Percentiles rank a stretch among this genome's conserved stretches.
Evolutionary conservation across 768 basidiomycete species (phyloP).

Genomic region (Pleurotus citrinopileatus): DNA sequence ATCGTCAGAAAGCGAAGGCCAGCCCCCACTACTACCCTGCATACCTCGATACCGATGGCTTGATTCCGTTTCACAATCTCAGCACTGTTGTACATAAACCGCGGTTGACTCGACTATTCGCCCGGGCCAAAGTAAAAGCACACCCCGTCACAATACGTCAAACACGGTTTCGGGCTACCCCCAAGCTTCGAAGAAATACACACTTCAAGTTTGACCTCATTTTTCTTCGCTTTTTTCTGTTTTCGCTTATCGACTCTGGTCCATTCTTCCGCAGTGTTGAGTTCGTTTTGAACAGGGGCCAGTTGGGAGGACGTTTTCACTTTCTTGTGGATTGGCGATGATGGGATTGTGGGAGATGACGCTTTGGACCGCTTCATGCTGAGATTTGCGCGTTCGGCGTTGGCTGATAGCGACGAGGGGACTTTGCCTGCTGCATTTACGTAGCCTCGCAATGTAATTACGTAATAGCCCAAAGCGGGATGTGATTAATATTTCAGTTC

Average conservation of each 20-base stretch:
- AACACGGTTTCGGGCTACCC: too few species aligned
- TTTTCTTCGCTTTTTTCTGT: constrained; percentile 63
- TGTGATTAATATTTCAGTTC: too few species aligned
- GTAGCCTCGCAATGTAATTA: too few species aligned
- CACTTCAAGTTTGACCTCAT: constrained; percentile 59
- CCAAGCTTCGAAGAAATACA: too few species aligned
- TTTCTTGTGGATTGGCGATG: constrained; percentile 31
- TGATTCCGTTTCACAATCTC: constrained; percentile 74
- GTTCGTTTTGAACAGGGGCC: constrained; percentile 13
- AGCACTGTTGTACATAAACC: constrained; percentile 77
- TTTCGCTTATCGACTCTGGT: constrained; percentile 72
- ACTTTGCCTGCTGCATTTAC: too few species aligned
- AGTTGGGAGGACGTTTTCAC: constrained; percentile 26
- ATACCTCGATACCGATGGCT: constrained; percentile 78
- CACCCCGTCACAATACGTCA: not conserved
- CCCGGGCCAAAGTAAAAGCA: not conserved
- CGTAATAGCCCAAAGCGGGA: too few species aligned
- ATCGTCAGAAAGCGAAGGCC: not conserved
- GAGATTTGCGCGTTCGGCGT: too few species aligned
- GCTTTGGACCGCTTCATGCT: constrained; percentile 14
- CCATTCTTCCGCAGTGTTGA: constrained; percentile 42
- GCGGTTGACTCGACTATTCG: constrained; percentile 43
- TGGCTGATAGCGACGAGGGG: too few species aligned
- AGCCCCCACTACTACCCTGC: not conserved
- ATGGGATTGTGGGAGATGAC: constrained; percentile 13